phyloP scores from a whole-genome alignment of 331 rosid species.

The Arachis monticola region DNA sequence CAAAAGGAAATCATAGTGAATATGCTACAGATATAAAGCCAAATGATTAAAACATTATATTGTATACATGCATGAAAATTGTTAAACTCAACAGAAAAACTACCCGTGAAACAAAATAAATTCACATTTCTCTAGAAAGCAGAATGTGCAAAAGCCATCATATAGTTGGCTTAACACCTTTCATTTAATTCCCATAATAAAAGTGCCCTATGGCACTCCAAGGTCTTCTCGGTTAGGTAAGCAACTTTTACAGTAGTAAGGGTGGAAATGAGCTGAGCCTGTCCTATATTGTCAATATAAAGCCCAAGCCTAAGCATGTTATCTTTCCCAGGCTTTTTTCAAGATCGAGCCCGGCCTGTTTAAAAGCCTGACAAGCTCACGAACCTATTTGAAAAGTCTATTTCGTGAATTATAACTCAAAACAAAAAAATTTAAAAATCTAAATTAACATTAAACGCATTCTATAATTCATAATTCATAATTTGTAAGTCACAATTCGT shows the following conservation, averaged over 20 bases:
- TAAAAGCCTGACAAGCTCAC: too few species aligned
- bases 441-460: too few species aligned
- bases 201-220: background rate
- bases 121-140: conserved; percentile 22
- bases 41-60: conserved; percentile 16
- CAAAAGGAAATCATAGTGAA: conserved; percentile 26
- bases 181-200: background rate
- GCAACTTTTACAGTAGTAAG: background rate
- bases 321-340: too few species aligned
- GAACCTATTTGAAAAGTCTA: too few species aligned
- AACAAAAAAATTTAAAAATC: too few species aligned
- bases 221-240: background rate
- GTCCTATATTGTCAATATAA: too few species aligned
- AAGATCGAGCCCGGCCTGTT: too few species aligned
- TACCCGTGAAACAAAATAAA: background rate
- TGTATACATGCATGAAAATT: background rate
- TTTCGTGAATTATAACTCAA: too few species aligned
- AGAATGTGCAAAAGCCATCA: background rate
- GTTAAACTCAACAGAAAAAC: conserved; percentile 9
- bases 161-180: background rate
- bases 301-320: too few species aligned
- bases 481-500: too few species aligned
- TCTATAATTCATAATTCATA: too few species aligned
- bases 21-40: conserved; percentile 18
- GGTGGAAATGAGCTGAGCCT: too few species aligned